Evolutionary conservation across 1,284 basidiomycete species (phyloP), one percentile per base, ranked within the genome.

Genomic region (Gomphus bonarii): DNA sequence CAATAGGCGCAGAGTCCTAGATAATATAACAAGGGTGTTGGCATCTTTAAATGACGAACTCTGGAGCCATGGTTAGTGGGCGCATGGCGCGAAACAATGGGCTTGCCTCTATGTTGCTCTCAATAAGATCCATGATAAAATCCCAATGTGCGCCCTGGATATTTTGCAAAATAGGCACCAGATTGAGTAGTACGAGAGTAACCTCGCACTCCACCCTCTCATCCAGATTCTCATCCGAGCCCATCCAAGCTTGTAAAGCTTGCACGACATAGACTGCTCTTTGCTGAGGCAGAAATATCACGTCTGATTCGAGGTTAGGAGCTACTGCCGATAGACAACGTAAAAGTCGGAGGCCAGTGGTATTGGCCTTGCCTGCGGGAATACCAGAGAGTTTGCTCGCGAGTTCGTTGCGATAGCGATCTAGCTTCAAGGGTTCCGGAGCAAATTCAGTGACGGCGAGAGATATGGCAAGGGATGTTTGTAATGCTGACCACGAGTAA

Each of bases 231-330:
- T 85, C 88, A 52, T 91, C 91, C 8, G 82, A 83, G 0, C 80
- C 69, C 48, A 95, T 75, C 95, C 95, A 99, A 20, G 77, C 76
- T 64, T 91, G 88, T 56, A 91, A 83, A 2, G 85, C 80, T 65
- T 93, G 91, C 63, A 97, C 75, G n/a, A 95, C 77, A 67, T 95
- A 95, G 46, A 99, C 81, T 0, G 91, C 88, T 12, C 97, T 76
- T 52, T 83, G 86, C 66, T 91, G 88, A 0, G 93, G 89, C 7
- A 99, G 73, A 72, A 95, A 92, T n/a, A 87, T 76, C 1, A 90
- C 75, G 9, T 90, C 85, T 0, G 89, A 86, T 30, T 95, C 87
- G 1, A 78, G 70, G 16, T 85, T 77, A 0, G 95, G 95, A 0
- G 94, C 91, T 0, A 81, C 75, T 0, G 86, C 85, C 0, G 79